A percentile compares a stretch with the other conserved stretches of the same genome.
These are phyloP conservation scores for Trebouxia gelatinosa DNA, from an alignment of 163 green algal species.

Conservation along the genomic window DNA sequence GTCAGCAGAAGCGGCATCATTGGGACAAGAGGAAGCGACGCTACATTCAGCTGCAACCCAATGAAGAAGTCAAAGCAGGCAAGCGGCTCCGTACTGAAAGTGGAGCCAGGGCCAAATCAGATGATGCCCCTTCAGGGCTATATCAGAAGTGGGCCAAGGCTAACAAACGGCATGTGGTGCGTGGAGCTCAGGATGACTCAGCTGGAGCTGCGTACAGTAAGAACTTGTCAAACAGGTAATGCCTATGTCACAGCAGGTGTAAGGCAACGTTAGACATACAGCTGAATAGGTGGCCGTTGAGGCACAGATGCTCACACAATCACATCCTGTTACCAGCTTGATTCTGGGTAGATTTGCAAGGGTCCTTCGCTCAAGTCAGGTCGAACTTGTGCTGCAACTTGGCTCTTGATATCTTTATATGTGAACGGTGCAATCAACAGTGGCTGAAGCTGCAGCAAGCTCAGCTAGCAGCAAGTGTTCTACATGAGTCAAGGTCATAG, in stretches of 20 bases:
- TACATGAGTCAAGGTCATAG: not conserved
- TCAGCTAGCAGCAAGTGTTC: not conserved
- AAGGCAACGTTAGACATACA: not conserved
- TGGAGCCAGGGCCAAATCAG: slow-evolving; percentile 25
- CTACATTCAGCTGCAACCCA: slow-evolving; percentile 71
- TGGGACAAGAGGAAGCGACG: slow-evolving; percentile 84
- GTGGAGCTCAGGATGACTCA: slow-evolving; percentile 7
- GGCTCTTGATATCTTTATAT: too few species aligned
- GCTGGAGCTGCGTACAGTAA: slow-evolving; percentile 17
- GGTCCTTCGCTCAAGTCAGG: not conserved
- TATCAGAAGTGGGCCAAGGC: slow-evolving; percentile 83
- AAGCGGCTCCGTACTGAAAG: slow-evolving; percentile 43
- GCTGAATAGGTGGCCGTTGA: not conserved
- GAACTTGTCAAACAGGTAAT: slow-evolving; percentile 29
- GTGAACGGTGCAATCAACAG: too few species aligned
- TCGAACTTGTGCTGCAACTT: not conserved
- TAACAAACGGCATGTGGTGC: slow-evolving; percentile 44
- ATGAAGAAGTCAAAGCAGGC: slow-evolving; percentile 50
- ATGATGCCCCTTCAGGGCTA: slow-evolving; percentile 42
- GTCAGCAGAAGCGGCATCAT: slow-evolving; percentile 59
- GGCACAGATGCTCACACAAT: not conserved
- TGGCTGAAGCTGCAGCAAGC: too few species aligned
- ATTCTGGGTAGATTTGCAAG: not conserved
- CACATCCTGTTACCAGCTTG: not conserved
- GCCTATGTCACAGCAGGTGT: not conserved